phyloP scores from a whole-genome alignment of 2,329 filamentous ascomycete genomes.

The Rhinocladiella mackenziei region DNA sequence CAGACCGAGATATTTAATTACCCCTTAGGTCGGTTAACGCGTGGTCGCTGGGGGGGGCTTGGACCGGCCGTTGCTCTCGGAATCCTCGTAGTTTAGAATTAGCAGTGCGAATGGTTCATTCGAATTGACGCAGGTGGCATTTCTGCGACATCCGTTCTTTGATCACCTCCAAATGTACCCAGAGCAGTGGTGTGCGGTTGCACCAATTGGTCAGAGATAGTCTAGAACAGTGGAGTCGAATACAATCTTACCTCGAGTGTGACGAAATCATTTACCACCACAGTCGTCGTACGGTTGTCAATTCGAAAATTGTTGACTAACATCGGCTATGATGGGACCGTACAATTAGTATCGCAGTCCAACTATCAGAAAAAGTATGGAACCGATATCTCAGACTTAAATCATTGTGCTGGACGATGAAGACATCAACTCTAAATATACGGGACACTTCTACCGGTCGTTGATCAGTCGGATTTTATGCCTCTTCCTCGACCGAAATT shows the following conservation, averaged over 20 bases:
- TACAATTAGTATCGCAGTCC: no score
- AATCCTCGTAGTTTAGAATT: slow-evolving; percentile 60
- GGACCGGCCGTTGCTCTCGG: slow-evolving; percentile 48
- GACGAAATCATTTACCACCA: slow-evolving; percentile 63
- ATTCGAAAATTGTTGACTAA: slow-evolving; percentile 42
- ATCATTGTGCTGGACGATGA: no score
- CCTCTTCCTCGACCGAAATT: slow-evolving; percentile 10
- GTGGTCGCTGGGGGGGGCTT: slow-evolving; percentile 48
- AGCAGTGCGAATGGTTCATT: slow-evolving; percentile 54
- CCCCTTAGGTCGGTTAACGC: no score
- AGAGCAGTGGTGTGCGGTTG: slow-evolving; percentile 58
- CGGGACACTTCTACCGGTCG: no score
- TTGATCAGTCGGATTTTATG: slow-evolving; percentile 44
- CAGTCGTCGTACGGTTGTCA: slow-evolving; percentile 59
- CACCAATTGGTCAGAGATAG: neutral
- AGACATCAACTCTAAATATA: no score
- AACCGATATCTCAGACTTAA: no score
- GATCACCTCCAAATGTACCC: slow-evolving; percentile 58
- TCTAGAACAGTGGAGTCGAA: neutral
- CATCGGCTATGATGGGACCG: slow-evolving; percentile 35
- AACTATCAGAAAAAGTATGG: no score
- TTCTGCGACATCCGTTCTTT: slow-evolving; percentile 41
- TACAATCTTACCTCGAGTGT: slow-evolving; percentile 44
- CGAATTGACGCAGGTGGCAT: slow-evolving; percentile 39
- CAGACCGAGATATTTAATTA: no score